phyloP scores from a whole-genome alignment of 768 basidiomycete genomes.

The Macrolepiota dolichaula region DNA sequence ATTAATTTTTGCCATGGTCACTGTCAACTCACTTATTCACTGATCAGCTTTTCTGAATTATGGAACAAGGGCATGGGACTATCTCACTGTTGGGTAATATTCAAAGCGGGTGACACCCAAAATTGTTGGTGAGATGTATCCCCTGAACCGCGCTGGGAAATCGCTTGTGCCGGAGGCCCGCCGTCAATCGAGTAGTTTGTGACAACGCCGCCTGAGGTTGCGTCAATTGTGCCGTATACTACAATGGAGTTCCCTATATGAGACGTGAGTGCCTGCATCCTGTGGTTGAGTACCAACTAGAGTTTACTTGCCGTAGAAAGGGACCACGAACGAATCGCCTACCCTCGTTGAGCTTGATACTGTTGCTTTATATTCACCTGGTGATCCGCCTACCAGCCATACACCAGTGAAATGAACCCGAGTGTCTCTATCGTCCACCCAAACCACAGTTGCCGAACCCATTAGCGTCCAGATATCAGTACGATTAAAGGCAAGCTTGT shows the following conservation, averaged over 20 bases:
- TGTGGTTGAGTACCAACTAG: background rate
- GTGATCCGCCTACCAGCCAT: conserved; percentile 29
- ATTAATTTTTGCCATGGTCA: conserved; percentile 33
- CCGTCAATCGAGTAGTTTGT: conserved; percentile 33
- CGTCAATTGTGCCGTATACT: conserved; percentile 32
- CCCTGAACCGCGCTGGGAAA: conserved; percentile 21
- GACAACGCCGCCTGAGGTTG: conserved; percentile 30
- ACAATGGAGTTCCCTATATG: conserved; percentile 27
- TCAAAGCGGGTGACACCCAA: conserved; percentile 23
- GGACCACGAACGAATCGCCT: conserved; percentile 31
- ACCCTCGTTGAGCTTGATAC: conserved; percentile 29
- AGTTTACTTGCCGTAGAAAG: conserved; percentile 26
- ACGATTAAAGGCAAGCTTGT: background rate
- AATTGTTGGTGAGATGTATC: conserved; percentile 31
- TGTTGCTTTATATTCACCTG: conserved; percentile 24
- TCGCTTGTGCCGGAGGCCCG: conserved; percentile 20
- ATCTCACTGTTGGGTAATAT: conserved; percentile 29
- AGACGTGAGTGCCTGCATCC: background rate
- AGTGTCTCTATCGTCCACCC: conserved; percentile 35
- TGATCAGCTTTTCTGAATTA: background rate
- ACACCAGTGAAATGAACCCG: conserved; percentile 28
- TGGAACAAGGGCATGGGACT: background rate
- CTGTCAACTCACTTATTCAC: conserved; percentile 24
- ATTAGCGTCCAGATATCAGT: background rate
- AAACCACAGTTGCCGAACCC: background rate